Conservation (phyloP, 2,329 filamentous ascomycete genomes). For the Delphinella strobiligena region DNA sequence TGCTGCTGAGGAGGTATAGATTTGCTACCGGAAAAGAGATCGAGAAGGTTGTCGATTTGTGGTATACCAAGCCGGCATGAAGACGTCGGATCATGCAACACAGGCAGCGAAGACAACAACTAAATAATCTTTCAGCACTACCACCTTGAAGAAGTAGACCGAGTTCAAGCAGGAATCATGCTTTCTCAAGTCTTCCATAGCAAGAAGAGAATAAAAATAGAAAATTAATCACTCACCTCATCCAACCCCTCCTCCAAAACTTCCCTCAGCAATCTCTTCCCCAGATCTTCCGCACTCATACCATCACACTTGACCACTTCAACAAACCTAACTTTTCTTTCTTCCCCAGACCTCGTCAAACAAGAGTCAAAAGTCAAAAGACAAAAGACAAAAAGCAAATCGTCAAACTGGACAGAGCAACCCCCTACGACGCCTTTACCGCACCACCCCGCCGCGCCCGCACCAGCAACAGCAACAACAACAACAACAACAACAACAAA, state of each 20-base stretch:
- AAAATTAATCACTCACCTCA: slow-evolving; percentile 29
- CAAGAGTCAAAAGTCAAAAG: neutral
- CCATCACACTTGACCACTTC: neutral
- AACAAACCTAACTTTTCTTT: neutral
- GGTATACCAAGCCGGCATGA: too few species aligned
- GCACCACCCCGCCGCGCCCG: neutral
- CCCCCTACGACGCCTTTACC: neutral
- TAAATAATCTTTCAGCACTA: too few species aligned
- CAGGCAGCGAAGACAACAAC: too few species aligned
- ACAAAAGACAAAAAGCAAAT: neutral
- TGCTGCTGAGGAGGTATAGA: too few species aligned
- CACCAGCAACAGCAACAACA: slow-evolving; percentile 4
- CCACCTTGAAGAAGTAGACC: too few species aligned
- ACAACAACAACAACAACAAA: slow-evolving; percentile 2
- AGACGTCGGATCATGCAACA: too few species aligned
- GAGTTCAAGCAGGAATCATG: neutral
- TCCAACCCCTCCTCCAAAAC: slow-evolving; percentile 37
- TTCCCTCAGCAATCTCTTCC: slow-evolving; percentile 40
- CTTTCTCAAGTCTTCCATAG: neutral
- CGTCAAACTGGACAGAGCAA: slow-evolving; percentile 2
- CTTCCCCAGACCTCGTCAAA: neutral
- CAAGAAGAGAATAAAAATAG: neutral
- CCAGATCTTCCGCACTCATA: slow-evolving; percentile 35
- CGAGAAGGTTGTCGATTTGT: too few species aligned
- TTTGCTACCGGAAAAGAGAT: too few species aligned